A percentile compares a stretch with the other conserved stretches of the same genome.
Evolutionary conservation across 345 rosid species (phyloP).

Genomic region (Lepidium didymum): DNA sequence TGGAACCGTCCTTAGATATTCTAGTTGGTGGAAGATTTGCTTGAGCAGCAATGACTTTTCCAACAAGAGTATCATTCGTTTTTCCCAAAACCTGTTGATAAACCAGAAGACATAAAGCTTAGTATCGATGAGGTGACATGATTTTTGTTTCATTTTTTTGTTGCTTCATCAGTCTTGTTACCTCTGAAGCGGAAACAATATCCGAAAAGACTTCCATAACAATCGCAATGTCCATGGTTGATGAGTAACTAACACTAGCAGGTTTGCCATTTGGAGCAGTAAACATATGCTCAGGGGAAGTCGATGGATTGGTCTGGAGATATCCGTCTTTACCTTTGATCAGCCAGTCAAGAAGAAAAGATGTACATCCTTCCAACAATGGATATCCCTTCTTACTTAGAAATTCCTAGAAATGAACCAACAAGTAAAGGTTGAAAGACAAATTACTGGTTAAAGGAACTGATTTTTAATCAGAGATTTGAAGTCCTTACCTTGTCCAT

Average conservation of each 20-base stretch:
- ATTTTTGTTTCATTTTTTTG: not conserved
- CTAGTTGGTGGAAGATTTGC: conserved; percentile 63
- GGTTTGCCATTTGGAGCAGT: conserved; percentile 67
- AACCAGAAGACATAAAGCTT: conserved; percentile 3
- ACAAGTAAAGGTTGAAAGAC: not conserved
- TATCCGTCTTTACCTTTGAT: conserved; percentile 67
- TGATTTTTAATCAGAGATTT: not conserved
- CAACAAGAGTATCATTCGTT: conserved; percentile 44
- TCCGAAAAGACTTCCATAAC: conserved; percentile 66
- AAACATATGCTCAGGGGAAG: conserved; percentile 91
- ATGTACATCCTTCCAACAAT: conserved; percentile 74
- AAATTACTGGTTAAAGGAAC: not conserved
- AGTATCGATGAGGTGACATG: not conserved
- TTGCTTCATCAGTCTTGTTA: conserved; percentile 26
- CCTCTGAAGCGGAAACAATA: conserved; percentile 78
- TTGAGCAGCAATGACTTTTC: conserved; percentile 49
- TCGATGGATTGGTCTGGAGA: conserved; percentile 91
- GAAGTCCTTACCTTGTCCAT: conserved; percentile 59
- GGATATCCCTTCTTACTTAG: conserved; percentile 70
- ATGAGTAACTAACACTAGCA: conserved; percentile 89
- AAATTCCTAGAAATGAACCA: conserved; percentile 50
- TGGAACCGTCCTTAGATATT: conserved; percentile 73
- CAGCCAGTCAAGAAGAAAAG: conserved; percentile 85
- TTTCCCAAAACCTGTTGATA: conserved; percentile 54
- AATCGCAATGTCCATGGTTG: conserved; percentile 94